These are phyloP conservation scores for Hirsutella minnesotensis DNA, from an alignment of 2,329 filamentous ascomycete genomes.

Conservation along the genomic window DNA sequence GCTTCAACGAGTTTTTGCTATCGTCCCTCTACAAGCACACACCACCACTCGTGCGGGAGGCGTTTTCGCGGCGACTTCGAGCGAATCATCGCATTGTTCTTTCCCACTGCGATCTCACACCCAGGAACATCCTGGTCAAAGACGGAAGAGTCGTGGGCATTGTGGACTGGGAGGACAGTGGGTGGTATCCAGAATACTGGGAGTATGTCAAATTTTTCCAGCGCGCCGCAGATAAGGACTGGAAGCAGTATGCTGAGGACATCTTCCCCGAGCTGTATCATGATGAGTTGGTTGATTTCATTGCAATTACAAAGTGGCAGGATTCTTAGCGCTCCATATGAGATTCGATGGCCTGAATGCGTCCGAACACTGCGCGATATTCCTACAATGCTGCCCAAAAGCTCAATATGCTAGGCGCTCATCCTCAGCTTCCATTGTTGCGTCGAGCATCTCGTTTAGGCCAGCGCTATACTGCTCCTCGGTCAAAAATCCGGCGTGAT, in stretches of 20 bases:
- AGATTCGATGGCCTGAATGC: not conserved
- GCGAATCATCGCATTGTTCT: slow-evolving; percentile 25
- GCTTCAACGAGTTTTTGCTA: slow-evolving; percentile 14
- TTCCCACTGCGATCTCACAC: slow-evolving; percentile 37
- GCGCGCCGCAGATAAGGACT: slow-evolving; percentile 9
- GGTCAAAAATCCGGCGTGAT: too few relatives aligned
- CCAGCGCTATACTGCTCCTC: slow-evolving; percentile 3
- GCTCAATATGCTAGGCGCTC: slow-evolving; percentile 7
- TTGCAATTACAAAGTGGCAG: slow-evolving; percentile 12
- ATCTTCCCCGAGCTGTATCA: slow-evolving; percentile 14
- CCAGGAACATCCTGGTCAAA: slow-evolving; percentile 29
- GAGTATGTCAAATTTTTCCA: slow-evolving; percentile 22
- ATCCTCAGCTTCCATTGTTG: slow-evolving; percentile 4
- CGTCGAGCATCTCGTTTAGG: slow-evolving; percentile 5
- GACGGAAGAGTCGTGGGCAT: slow-evolving; percentile 27
- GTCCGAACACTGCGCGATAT: not conserved
- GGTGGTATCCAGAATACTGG: slow-evolving; percentile 34
- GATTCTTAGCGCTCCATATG: slow-evolving; percentile 5
- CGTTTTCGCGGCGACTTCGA: slow-evolving; percentile 12
- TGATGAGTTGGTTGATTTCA: slow-evolving; percentile 14
- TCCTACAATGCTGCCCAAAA: not conserved
- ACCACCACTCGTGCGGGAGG: slow-evolving; percentile 9
- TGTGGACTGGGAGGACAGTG: slow-evolving; percentile 34
- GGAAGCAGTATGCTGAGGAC: slow-evolving; percentile 11
- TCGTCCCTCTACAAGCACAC: slow-evolving; percentile 5